Conservation (phyloP, 768 basidiomycete genomes). For the Phylloporus rhodoxanthus region DNA sequence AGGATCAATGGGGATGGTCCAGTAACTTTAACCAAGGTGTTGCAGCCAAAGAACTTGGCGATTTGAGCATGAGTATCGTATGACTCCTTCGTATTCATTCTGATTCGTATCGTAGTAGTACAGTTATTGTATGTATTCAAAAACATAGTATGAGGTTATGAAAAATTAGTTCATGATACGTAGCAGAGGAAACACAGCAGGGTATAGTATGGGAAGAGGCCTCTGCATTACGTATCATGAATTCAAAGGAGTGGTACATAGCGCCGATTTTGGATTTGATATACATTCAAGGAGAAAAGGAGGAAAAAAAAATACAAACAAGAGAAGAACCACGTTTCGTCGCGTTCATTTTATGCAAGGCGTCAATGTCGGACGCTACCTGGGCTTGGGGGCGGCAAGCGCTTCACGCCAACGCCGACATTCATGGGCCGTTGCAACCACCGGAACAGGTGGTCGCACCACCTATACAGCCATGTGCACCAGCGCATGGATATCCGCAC, state of each 20-base stretch:
- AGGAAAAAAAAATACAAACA: background rate
- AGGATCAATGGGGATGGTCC: conserved; percentile 1
- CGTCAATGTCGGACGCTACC: background rate
- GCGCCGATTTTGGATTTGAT: background rate
- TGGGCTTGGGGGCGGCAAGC: background rate
- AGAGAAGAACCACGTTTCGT: background rate
- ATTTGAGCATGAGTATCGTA: background rate
- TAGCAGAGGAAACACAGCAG: conserved; percentile 4
- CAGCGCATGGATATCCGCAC: conserved; percentile 18
- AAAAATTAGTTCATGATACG: conserved; percentile 1
- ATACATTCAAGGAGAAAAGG: background rate
- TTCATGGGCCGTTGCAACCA: background rate
- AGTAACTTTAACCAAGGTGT: conserved; percentile 18
- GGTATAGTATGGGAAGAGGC: background rate
- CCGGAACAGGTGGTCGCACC: conserved; percentile 8
- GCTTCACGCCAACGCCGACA: background rate
- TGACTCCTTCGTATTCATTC: background rate
- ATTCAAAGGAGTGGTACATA: conserved; percentile 3
- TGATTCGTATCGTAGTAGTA: conserved; percentile 12
- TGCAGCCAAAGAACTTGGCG: conserved; percentile 1
- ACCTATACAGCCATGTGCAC: conserved; percentile 20
- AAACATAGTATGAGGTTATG: background rate
- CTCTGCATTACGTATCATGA: conserved; percentile 8
- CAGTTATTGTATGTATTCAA: conserved; percentile 11
- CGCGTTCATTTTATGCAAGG: background rate